Conservation (phyloP, 805 yeast species). For the Candida wancherniae region DNA sequence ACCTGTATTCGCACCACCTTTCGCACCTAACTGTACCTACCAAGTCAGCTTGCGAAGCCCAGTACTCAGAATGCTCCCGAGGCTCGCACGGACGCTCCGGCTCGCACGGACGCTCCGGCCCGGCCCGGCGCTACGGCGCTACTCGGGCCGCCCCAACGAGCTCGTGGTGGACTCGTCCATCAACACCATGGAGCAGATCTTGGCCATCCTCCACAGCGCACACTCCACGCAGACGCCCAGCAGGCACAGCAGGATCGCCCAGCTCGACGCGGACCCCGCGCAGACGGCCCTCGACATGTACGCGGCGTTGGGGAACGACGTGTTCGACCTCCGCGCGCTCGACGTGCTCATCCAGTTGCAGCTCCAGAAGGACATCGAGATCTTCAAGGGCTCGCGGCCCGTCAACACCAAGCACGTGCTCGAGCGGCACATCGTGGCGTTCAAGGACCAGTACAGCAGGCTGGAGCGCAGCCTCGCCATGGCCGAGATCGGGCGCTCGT, state of each 20-base stretch:
- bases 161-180: constrained; percentile 11
- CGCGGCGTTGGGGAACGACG: constrained; percentile 8
- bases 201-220: constrained; percentile 13
- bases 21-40: no score
- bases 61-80: no score
- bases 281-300: not conserved
- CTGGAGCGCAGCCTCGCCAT: not conserved
- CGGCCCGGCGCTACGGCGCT: no score
- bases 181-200: constrained; percentile 15
- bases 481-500: constrained; percentile 4
- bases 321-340: constrained; percentile 8
- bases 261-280: not conserved
- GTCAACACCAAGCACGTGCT: constrained; percentile 6
- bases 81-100: no score
- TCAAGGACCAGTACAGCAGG: constrained; percentile 6
- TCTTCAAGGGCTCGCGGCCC: constrained; percentile 8
- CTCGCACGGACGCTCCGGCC: no score
- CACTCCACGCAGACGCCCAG: constrained; percentile 7
- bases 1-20: no score
- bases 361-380: constrained; percentile 2
- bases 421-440: constrained; percentile 6
- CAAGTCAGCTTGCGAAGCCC: no score
- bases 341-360: constrained; percentile 7
- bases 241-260: constrained; percentile 3
- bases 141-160: constrained; percentile 1